Percentiles rank a stretch among this genome's conserved stretches.
These are phyloP conservation scores for Sporothrix pallida DNA, from an alignment of 2,329 filamentous ascomycete genomes.

Conservation along the genomic window DNA sequence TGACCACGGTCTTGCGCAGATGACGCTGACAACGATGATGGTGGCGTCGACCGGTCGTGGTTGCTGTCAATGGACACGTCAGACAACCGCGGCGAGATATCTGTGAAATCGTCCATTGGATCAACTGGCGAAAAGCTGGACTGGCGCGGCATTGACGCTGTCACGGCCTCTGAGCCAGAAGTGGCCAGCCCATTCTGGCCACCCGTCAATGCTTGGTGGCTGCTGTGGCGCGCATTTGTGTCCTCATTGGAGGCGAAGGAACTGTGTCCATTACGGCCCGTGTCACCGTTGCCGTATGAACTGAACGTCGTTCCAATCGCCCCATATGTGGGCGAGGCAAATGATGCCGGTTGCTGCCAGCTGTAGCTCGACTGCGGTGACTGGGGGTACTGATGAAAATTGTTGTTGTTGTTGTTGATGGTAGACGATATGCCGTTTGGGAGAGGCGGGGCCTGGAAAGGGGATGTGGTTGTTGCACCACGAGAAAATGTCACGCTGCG, in stretches of 20 bases:
- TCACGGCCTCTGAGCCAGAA: background rate
- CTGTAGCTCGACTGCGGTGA: slow-evolving; percentile 35
- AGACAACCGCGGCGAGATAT: slow-evolving; percentile 62
- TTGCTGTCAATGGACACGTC: slow-evolving; percentile 64
- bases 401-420: slow-evolving; percentile 20
- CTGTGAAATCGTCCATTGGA: slow-evolving; percentile 60
- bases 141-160: slow-evolving; percentile 41
- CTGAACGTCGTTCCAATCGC: slow-evolving; percentile 34
- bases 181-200: background rate
- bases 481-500: slow-evolving; percentile 54
- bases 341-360: slow-evolving; percentile 39
- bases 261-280: slow-evolving; percentile 35
- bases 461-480: slow-evolving; percentile 42
- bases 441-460: slow-evolving; percentile 32
- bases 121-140: slow-evolving; percentile 62
- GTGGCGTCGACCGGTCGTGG: slow-evolving; percentile 48
- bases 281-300: slow-evolving; percentile 43
- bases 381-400: slow-evolving; percentile 32
- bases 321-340: slow-evolving; percentile 36
- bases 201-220: background rate
- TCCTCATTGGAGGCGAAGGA: background rate
- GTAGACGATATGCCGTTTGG: slow-evolving; percentile 49
- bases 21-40: slow-evolving; percentile 18
- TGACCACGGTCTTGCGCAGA: background rate
- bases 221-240: background rate